Evolutionary conservation across 1,284 basidiomycete species (phyloP).

Genomic region (Uromyces viciae-fabae): DNA sequence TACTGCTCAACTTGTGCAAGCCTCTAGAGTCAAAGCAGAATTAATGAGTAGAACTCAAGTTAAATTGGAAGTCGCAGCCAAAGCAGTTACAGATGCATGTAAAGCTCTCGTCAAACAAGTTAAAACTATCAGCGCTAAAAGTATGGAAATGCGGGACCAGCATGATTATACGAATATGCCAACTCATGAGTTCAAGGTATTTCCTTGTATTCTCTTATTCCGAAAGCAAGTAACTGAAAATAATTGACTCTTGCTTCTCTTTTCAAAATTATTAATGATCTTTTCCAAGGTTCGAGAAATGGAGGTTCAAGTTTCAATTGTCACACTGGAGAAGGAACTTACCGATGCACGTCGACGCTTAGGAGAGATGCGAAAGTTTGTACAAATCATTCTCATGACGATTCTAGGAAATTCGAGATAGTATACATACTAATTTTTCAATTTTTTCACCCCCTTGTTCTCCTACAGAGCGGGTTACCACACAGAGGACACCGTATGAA

Average conservation of each 20-base stretch:
- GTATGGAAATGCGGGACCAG: conserved; percentile 68
- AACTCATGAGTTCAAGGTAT: conserved; percentile 85
- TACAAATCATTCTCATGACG: background rate
- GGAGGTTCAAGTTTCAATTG: conserved; percentile 98
- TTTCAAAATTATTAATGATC: background rate
- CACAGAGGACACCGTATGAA: conserved; percentile 36
- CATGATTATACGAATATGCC: conserved; percentile 91
- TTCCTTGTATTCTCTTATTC: background rate
- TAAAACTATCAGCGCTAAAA: conserved; percentile 84
- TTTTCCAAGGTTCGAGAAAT: conserved; percentile 67
- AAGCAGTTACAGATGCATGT: conserved; percentile 98
- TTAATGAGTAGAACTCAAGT: conserved; percentile 99
- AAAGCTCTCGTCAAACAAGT: conserved; percentile 94
- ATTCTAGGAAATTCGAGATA: background rate
- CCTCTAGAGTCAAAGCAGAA: conserved; percentile 95
- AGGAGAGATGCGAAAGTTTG: conserved; percentile 50
- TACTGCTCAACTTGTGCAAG: conserved; percentile 96
- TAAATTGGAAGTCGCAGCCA: conserved; percentile 87
- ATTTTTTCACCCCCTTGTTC: background rate
- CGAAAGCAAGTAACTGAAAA: conserved; percentile 19
- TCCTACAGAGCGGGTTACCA: conserved; percentile 31
- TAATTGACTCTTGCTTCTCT: background rate
- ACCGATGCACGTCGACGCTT: conserved; percentile 56
- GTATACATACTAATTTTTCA: background rate
- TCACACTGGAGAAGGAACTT: conserved; percentile 92